Evolutionary conservation across 176 grass and related monocot species (phyloP), one percentile per base, ranked within the genome.

Genomic region (Zoysia pacifica): DNA sequence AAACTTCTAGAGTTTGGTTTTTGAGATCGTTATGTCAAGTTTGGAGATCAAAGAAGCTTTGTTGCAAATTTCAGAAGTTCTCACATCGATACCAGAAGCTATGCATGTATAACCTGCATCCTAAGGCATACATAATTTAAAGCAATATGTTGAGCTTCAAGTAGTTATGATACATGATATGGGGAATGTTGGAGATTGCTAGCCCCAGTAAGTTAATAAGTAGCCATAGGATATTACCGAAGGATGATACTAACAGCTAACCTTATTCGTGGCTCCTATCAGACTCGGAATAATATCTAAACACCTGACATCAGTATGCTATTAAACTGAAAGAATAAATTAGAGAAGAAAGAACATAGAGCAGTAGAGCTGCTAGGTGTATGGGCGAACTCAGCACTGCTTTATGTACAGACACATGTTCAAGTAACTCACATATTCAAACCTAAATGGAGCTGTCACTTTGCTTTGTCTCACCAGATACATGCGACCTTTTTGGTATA

Each of bases 241-340:
- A 53, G 5, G 13, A 38, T 76, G 54, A 63, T 12, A 70, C 75
- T 69, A 10, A 44, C 66, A 82, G 66, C 48, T 82, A 68, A 82
- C 77, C 55, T 81, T 53, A 53, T 53, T 69, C 4, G 9, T 80
- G 71, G 62, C 47, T 76, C 14, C 14, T 86, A 11, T 64, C 7
- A 69, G 41, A 81, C n/a, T 63, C 3, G 44, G 46, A 15, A 16
- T 75, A 69, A 39, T 46, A 61, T 63, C 54, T 63, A 4, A 55
- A 40, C 15, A 73, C 1, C 45, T 37, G 20, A 46, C 68, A 58
- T 69, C 52, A 69, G 13, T 7, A 3, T 53, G 55, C 2, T 75
- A 62, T 79, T 64, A 35, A 74, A 75, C 20, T 9, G 18, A 65
- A 79, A 37, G 2, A 61, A 28, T 28, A 67, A 6, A 28, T 10